Conservation (phyloP, 495 filamentous ascomycete genomes). For the Penicillium paxilli region DNA sequence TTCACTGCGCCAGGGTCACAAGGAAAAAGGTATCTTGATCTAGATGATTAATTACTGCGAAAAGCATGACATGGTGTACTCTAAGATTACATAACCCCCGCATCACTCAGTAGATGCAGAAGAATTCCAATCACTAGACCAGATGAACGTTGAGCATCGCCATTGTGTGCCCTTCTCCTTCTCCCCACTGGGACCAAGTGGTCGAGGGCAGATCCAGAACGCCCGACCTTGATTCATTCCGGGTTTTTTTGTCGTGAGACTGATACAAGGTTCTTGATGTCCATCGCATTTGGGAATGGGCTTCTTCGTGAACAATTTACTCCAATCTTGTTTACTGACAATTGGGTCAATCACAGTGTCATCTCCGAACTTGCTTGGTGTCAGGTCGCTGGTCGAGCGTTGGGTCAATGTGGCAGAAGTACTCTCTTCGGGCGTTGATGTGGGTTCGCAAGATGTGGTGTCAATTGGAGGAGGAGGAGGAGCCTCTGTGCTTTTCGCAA, state of each 20-base stretch:
- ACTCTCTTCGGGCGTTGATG: background rate
- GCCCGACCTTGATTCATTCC: constrained; percentile 80
- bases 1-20: background rate
- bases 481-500: background rate
- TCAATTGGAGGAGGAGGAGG: background rate
- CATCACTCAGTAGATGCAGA: constrained; percentile 8
- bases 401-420: background rate
- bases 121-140: constrained; percentile 80
- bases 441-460: background rate
- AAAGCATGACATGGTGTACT: too few species aligned
- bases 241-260: constrained; percentile 77
- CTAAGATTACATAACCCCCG: background rate
- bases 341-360: constrained; percentile 65
- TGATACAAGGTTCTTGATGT: constrained; percentile 84
- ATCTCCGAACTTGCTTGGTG: constrained; percentile 6
- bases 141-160: constrained; percentile 86
- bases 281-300: constrained; percentile 73
- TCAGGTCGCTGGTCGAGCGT: background rate
- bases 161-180: constrained; percentile 83
- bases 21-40: background rate
- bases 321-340: constrained; percentile 79
- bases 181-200: constrained; percentile 76
- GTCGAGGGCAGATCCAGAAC: constrained; percentile 85
- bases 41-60: background rate
- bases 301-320: constrained; percentile 77